Evolutionary conservation across 495 filamentous ascomycete genomes (phyloP).

Genomic region (Penicillium roqueforti): DNA sequence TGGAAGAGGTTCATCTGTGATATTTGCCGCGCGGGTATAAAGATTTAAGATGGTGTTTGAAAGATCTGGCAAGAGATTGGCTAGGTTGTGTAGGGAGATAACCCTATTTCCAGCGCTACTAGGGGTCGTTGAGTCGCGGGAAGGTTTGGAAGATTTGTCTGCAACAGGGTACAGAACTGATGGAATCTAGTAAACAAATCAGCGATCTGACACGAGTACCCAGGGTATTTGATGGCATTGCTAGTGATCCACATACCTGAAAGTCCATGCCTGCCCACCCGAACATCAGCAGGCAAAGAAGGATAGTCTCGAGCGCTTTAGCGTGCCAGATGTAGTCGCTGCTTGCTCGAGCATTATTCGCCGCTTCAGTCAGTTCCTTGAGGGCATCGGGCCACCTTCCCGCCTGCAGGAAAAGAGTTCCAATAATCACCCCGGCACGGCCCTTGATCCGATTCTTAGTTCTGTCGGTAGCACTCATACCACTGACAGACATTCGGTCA

Average conservation of each 20-base stretch:
- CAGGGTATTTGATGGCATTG: not conserved
- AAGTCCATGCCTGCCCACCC: constrained; percentile 86
- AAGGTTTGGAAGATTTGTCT: constrained; percentile 51
- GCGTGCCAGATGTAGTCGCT: constrained; percentile 96
- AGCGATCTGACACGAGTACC: not conserved
- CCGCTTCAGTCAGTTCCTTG: constrained; percentile 77
- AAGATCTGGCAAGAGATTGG: constrained; percentile 64
- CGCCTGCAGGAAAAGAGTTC: constrained; percentile 79
- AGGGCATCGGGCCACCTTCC: constrained; percentile 88
- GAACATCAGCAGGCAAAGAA: constrained; percentile 77
- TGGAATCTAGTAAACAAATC: constrained; percentile 48
- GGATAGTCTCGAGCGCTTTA: constrained; percentile 84
- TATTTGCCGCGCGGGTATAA: constrained; percentile 68
- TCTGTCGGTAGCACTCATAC: constrained; percentile 76
- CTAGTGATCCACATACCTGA: constrained; percentile 50
- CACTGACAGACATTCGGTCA: constrained; percentile 78
- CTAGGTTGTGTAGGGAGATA: constrained; percentile 59
- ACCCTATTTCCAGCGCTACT: constrained; percentile 43
- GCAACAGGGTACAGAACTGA: constrained; percentile 55
- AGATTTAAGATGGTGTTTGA: constrained; percentile 78
- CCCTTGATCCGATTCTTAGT: constrained; percentile 79
- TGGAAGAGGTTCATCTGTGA: constrained; percentile 77
- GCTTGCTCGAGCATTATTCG: constrained; percentile 67
- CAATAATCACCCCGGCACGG: constrained; percentile 74
- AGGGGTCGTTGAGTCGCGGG: constrained; percentile 43